Base-by-base conservation (phyloP, 139 green algal species). In the Auxenochlorella protothecoides region DNA sequence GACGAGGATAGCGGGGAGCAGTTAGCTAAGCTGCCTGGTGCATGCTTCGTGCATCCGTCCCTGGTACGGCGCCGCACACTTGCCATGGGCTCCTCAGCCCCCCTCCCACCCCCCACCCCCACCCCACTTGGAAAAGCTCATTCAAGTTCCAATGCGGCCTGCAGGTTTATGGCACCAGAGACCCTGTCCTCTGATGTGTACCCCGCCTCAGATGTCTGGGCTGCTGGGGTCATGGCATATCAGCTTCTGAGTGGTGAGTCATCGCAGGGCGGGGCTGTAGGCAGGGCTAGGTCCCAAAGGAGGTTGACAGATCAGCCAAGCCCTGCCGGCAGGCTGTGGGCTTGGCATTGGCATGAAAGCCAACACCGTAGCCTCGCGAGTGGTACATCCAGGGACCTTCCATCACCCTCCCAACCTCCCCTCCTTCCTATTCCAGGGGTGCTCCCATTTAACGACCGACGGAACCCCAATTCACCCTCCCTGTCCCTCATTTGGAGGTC, bases 381-480 rank as follows among this genome's bases (percentile, higher is more conserved):
- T 53, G 13, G 9, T 10, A 7, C 63, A 67, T 44, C 7, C 63
- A n/a, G 63, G 14, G 14, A n/a, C 9, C 63, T 7, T 44, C 9
- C 14, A 14, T n/a, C 12, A 13, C 59, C 12, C 13, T 12, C 59
- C 12, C 59, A 64, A n/a, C 59, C 59, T 64, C 59, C 59, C 59
- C 59, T 12, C 12, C 7, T 44, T 7, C 63, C 3, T n/a, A 7
- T 2, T 44, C 14, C 73, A n/a, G 73, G 73, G 3, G 67, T 68
- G 57, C 84, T 97, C 71, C 91, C 91, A 13, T 97, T 95, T 79
- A 85, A 97, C 77, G 91, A 97, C 79, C 84, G 75, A 59, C 73
- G 79, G 59, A 89, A 89, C 78, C 80, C 80, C 0, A 44, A 80
- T 14, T 76, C 75, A n/a, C 91, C 90, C 13, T 81, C 87, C 1